Evolutionary conservation across 495 filamentous ascomycete genomes (phyloP).

Genomic region (Viridothelium virens): DNA sequence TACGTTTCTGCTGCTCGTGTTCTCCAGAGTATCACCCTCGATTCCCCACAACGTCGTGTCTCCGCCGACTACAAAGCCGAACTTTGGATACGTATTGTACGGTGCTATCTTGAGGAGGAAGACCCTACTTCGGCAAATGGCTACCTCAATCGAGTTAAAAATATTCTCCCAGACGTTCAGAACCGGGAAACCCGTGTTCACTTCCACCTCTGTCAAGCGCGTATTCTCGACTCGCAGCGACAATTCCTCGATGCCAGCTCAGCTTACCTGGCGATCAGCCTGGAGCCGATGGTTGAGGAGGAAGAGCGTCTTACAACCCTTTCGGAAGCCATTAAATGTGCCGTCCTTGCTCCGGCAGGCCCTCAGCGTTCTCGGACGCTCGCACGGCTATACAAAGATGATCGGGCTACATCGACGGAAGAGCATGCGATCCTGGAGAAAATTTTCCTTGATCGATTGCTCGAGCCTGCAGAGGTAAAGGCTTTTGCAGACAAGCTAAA

Average conservation of each 20-base stretch:
- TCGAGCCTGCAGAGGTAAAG: conserved; percentile 70
- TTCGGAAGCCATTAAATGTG: conserved; percentile 82
- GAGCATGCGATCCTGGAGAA: conserved; percentile 92
- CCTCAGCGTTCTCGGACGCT: conserved; percentile 72
- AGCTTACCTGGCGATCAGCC: conserved; percentile 78
- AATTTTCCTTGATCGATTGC: conserved; percentile 87
- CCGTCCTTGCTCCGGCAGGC: conserved; percentile 88
- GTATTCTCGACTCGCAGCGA: conserved; percentile 83
- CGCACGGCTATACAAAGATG: conserved; percentile 86
- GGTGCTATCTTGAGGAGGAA: conserved; percentile 90
- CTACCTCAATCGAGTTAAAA: conserved; percentile 88
- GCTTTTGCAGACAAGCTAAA: conserved; percentile 73
- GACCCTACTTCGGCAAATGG: conserved; percentile 77
- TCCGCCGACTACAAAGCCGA: conserved; percentile 66
- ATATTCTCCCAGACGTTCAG: conserved; percentile 68
- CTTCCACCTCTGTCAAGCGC: conserved; percentile 84
- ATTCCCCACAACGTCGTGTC: conserved; percentile 76
- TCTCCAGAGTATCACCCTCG: conserved; percentile 77
- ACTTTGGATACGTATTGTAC: conserved; percentile 89
- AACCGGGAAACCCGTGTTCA: conserved; percentile 67
- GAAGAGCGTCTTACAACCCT: conserved; percentile 78
- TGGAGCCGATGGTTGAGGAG: conserved; percentile 67
- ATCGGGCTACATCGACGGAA: conserved; percentile 63
- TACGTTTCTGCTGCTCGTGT: conserved; percentile 66
- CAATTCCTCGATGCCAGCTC: conserved; percentile 84